Evolutionary conservation across 805 yeast genomes (phyloP), one percentile per base, ranked within the genome.

Genomic region (Phaffomyces antillensis): DNA sequence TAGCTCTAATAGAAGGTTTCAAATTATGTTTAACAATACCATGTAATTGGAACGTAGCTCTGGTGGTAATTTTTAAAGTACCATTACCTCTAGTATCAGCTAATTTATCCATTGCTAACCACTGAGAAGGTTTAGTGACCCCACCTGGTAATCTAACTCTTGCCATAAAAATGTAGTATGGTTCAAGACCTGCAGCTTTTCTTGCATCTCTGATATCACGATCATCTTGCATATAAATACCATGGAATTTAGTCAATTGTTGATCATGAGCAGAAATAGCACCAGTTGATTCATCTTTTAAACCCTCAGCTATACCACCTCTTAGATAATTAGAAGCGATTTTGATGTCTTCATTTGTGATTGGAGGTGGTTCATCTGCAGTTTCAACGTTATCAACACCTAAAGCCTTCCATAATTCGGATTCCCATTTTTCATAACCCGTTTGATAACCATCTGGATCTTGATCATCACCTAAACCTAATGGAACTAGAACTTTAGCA

Each of bases 201-300:
- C 97, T 82, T 56, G 86, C 84, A 45, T 91, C 98, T 65, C 98
- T 79, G 48, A 91, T 73, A 66, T 91, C 98, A 71, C 98, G 86
- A 64, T 91, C 98, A 65, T 91, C 98, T 71, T 91, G 98, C 96
- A 91, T 88, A 65, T 91, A 91, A 54, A 89, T 88, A 68, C 98
- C 98, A 66, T 91, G 98, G 79, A 91, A 91, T 68, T 91, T 91
- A 53, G 97, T 89, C 64, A 91, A 67, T 67, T 90, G 97, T 68
- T 89, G 95, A 66, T 89, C 97, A 46, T 78, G 77, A 13, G 96
- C 93, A 52, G 84, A 76, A 53, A 91, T 86, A 15, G 96, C 90
- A 52, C 97, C 96, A 10, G 98, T 91, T 5, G 88, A 73, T 46
- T 75, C 74, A 63, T 91, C 97, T 45, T 64, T 60, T 48, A 91